Evolutionary conservation across 441 rosid species (phyloP).

Genomic region (Kokia cookei): DNA sequence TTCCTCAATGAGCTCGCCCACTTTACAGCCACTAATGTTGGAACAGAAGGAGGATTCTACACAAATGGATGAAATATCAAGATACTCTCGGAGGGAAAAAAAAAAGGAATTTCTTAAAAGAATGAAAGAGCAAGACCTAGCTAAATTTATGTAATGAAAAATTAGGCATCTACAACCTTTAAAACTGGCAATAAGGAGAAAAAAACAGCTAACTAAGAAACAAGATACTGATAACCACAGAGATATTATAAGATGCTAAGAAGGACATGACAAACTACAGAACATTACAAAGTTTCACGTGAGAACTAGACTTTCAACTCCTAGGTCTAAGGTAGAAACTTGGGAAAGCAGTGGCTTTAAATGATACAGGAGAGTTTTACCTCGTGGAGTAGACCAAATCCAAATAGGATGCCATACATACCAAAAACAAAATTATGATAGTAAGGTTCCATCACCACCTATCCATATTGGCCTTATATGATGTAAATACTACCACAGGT

Average conservation of each 20-base stretch:
- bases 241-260: not conserved
- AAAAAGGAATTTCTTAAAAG: not conserved
- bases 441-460: not conserved
- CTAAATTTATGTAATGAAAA: not conserved
- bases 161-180: not conserved
- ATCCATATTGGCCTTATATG: not conserved
- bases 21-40: conserved; percentile 78
- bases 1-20: conserved; percentile 83
- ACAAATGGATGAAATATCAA: conserved; percentile 12
- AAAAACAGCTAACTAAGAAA: not conserved
- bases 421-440: not conserved
- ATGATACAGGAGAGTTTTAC: not conserved
- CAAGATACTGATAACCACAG: not conserved
- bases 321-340: not conserved
- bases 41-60: conserved; percentile 98
- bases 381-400: not conserved
- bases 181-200: not conserved
- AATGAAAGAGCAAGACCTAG: not conserved
- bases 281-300: not conserved
- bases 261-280: not conserved
- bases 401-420: not conserved
- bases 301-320: not conserved
- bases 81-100: not conserved
- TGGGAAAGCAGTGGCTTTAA: not conserved
- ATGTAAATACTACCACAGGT: not conserved